Conservation (phyloP, 2,329 filamentous ascomycete species). For the Diaporthe citrichinensis region DNA sequence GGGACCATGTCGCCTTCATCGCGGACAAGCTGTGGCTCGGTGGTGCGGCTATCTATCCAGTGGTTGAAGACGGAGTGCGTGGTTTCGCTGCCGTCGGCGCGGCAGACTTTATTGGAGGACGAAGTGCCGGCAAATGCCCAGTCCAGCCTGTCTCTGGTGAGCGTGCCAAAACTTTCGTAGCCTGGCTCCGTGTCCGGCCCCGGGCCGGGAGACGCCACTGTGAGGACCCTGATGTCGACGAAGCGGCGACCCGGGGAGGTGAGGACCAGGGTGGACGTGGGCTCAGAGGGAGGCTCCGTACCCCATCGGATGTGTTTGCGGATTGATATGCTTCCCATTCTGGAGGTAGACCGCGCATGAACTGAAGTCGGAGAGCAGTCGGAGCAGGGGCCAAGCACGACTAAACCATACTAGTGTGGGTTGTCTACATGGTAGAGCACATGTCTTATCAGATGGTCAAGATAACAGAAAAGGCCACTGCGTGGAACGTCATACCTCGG, state of each 20-base stretch:
- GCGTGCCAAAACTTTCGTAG: background rate
- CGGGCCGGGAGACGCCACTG: conserved; percentile 21
- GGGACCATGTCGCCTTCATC: conserved; percentile 72
- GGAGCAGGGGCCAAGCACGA: background rate
- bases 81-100: conserved; percentile 47
- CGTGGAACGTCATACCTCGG: conserved; percentile 26
- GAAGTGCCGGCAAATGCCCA: conserved; percentile 76
- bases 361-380: background rate
- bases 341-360: background rate
- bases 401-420: background rate
- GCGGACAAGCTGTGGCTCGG: conserved; percentile 52
- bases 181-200: background rate
- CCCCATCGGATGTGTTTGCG: conserved; percentile 73
- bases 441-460: conserved; percentile 12
- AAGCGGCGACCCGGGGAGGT: conserved; percentile 71
- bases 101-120: conserved; percentile 50
- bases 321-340: conserved; percentile 66
- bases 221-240: conserved; percentile 72
- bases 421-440: background rate
- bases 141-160: conserved; percentile 60
- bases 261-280: conserved; percentile 75
- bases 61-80: conserved; percentile 67
- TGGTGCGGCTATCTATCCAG: conserved; percentile 70
- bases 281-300: conserved; percentile 66
- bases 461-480: background rate